A percentile compares a stretch with the other conserved stretches of the same genome.
phyloP scores from a whole-genome alignment of 805 yeast genomes.

The Torulaspora delbrueckii region DNA sequence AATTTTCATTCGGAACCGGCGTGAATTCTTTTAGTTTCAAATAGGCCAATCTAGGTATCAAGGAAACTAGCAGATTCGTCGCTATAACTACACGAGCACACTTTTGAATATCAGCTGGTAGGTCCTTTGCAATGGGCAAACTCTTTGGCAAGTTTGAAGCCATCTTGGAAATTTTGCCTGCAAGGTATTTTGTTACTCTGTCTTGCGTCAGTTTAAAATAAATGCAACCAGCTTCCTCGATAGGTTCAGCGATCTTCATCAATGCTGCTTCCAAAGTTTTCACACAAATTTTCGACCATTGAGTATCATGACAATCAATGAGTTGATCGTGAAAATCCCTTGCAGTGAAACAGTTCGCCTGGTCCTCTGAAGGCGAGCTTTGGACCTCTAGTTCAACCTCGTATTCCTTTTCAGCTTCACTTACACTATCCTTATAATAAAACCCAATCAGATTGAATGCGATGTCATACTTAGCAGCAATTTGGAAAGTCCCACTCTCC shows the following conservation, averaged over 20 bases:
- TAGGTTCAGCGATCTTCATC: slow-evolving; percentile 36
- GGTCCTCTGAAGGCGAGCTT: background rate
- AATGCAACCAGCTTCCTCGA: slow-evolving; percentile 41
- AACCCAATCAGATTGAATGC: slow-evolving; percentile 28
- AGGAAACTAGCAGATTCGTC: slow-evolving; percentile 41
- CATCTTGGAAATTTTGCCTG: slow-evolving; percentile 38
- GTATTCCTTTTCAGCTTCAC: slow-evolving; percentile 24
- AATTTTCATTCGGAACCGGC: background rate
- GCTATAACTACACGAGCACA: slow-evolving; percentile 37
- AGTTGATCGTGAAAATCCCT: slow-evolving; percentile 34
- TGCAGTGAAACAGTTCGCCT: slow-evolving; percentile 27
- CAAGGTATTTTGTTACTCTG: slow-evolving; percentile 39
- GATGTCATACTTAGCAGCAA: slow-evolving; percentile 22
- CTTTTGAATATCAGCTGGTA: slow-evolving; percentile 34
- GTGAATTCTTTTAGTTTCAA: slow-evolving; percentile 18
- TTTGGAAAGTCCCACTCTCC: slow-evolving; percentile 18
- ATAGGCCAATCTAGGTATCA: slow-evolving; percentile 44
- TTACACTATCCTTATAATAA: slow-evolving; percentile 13
- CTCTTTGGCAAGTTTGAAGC: slow-evolving; percentile 38
- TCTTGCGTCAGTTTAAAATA: slow-evolving; percentile 43
- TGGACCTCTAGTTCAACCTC: background rate
- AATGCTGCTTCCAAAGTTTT: slow-evolving; percentile 27
- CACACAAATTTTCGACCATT: slow-evolving; percentile 23
- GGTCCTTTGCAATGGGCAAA: slow-evolving; percentile 29
- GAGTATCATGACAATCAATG: slow-evolving; percentile 25